These are phyloP conservation scores for Angomonas desouzai DNA, from an alignment of 208 protist genomes.

Conservation along the genomic window DNA sequence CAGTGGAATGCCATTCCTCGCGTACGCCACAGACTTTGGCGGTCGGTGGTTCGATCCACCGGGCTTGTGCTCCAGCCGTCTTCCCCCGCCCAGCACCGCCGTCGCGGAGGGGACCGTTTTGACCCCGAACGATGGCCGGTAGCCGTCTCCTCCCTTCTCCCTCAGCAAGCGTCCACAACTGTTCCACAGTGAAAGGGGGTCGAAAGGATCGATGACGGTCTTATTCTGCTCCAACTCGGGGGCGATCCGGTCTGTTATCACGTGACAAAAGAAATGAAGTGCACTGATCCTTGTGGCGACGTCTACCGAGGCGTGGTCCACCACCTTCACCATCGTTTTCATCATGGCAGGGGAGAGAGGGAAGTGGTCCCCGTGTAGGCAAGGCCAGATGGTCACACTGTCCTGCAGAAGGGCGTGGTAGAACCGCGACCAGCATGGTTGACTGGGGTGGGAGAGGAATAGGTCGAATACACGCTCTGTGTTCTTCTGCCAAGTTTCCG, in stretches of 20 bases:
- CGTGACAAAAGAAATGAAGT: no score
- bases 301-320: no score
- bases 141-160: slow-evolving; percentile 3
- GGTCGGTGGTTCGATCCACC: slow-evolving; percentile 4
- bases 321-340: no score
- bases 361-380: no score
- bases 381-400: no score
- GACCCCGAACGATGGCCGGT: slow-evolving; percentile 27
- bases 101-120: slow-evolving; percentile 23
- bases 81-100: slow-evolving; percentile 32
- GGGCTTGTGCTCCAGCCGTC: slow-evolving; percentile 24
- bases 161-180: slow-evolving; percentile 26
- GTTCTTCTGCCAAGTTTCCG: no score
- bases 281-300: no score
- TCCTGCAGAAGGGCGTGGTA: no score
- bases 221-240: neutral
- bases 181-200: slow-evolving; percentile 36
- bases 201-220: slow-evolving; percentile 13
- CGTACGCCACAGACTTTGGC: slow-evolving; percentile 34
- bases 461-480: no score
- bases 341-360: no score
- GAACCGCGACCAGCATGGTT: no score
- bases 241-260: neutral
- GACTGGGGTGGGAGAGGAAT: no score
- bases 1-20: slow-evolving; percentile 53